A percentile compares a stretch with the other conserved stretches of the same genome.
phyloP scores from a whole-genome alignment of 495 filamentous ascomycete species.

The Penicillium diatomitis region DNA sequence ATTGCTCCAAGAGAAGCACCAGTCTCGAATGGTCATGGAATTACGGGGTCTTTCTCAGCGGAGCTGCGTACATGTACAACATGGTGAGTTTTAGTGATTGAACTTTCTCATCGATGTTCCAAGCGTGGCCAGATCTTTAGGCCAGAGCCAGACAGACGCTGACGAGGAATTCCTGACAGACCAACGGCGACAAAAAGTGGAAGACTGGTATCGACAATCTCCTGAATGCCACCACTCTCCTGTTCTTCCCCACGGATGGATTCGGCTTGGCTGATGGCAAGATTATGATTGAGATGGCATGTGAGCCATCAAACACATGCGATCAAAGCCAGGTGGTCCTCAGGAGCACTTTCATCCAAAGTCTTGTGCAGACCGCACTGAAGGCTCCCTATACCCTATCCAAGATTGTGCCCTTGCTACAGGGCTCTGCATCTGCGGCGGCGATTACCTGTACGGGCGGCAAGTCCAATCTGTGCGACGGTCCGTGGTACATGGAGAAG shows the following conservation, averaged over 20 bases:
- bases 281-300: conserved; percentile 62
- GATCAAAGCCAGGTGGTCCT: conserved; percentile 58
- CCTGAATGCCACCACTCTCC: conserved; percentile 35
- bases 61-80: conserved; percentile 66
- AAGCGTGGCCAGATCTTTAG: conserved; percentile 4
- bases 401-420: conserved; percentile 53
- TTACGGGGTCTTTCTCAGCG: conserved; percentile 57
- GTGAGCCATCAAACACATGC: conserved; percentile 53
- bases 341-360: conserved; percentile 60
- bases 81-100: conserved; percentile 25
- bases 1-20: conserved; percentile 44
- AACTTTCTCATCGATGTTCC: neutral
- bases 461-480: conserved; percentile 53
- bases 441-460: conserved; percentile 55
- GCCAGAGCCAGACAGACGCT: conserved; percentile 8
- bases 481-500: conserved; percentile 52
- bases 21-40: conserved; percentile 60
- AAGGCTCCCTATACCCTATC: conserved; percentile 53
- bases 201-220: conserved; percentile 47
- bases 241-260: conserved; percentile 49
- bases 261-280: conserved; percentile 35
- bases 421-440: conserved; percentile 55
- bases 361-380: conserved; percentile 49
- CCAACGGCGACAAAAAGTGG: conserved; percentile 43
- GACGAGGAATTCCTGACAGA: conserved; percentile 24